Percentiles rank a stretch among this genome's conserved stretches.
These are phyloP conservation scores for Moesziomyces antarcticus DNA, from an alignment of 1,284 basidiomycete genomes.

Conservation along the genomic window DNA sequence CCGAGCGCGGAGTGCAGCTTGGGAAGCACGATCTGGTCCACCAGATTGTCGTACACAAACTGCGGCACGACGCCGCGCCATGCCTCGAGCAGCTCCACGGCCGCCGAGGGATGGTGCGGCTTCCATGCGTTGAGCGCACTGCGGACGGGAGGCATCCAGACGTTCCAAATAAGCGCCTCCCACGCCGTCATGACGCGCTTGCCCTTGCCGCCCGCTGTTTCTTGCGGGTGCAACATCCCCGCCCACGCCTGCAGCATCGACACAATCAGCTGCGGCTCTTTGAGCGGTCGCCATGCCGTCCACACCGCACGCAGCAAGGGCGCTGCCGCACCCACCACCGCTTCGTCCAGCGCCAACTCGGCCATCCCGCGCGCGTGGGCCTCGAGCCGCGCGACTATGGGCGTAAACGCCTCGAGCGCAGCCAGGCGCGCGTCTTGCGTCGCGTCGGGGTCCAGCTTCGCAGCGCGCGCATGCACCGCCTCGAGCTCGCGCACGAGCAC, in stretches of 20 bases:
- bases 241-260: constrained; percentile 76
- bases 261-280: constrained; percentile 75
- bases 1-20: constrained; percentile 86
- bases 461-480: constrained; percentile 3
- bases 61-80: constrained; percentile 88
- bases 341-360: constrained; percentile 75
- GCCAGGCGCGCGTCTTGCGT: not conserved
- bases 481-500: constrained; percentile 42
- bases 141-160: constrained; percentile 94
- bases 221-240: constrained; percentile 73
- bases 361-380: constrained; percentile 20
- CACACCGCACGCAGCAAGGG: constrained; percentile 78
- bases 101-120: constrained; percentile 78
- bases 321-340: constrained; percentile 88
- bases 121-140: constrained; percentile 84
- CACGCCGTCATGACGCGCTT: constrained; percentile 84
- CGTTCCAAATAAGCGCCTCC: constrained; percentile 90
- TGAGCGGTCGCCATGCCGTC: constrained; percentile 78
- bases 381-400: constrained; percentile 20
- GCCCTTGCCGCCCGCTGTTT: not conserved
- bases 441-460: not conserved
- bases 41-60: constrained; percentile 92
- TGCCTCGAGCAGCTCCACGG: constrained; percentile 83
- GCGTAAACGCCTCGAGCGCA: constrained; percentile 27
- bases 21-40: constrained; percentile 93